Base-by-base conservation (phyloP, 2,329 filamentous ascomycete genomes). In the Aureobasidium sp. region DNA sequence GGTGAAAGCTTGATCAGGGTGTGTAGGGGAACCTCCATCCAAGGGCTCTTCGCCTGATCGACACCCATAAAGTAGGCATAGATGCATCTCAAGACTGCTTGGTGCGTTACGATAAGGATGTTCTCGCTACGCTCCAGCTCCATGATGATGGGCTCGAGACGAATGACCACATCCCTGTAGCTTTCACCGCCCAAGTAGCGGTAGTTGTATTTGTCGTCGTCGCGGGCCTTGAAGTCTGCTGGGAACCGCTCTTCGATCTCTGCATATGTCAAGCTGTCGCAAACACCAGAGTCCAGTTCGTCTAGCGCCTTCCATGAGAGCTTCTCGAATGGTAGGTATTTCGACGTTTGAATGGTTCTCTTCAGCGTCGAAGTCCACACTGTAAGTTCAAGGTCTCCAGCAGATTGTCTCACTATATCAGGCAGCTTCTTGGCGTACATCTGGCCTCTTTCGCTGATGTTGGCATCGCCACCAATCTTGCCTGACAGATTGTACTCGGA, bases 201-300 rank as follows among this genome's bases (percentile, higher is more conserved):
- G 77, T 99, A 99, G 78, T 99, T 97, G 83, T 97, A 97, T 76
- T 99, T 99, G 80, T 99, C 94, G 66, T 96, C 90, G 74, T 99
- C 94, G 64, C 94, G 90, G 35, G 93, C 91, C 53, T 86, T 85
- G 76, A 99, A 99, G 76, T 99, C 94, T 67, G 96, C 92, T 0
- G 94, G 94, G 71, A 90, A 97, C 59, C 83, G 78, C 69, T 95
- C 84, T 69, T 94, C 90, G 71, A 99, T 97, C 71, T 99, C 88
- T 69, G 90, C 89, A 73, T 96, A 96, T 1, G 94, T 99, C 73
- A 97, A 84, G 59, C 93, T 92, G 69, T 99, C 94, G 76, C 94
- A 99, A 50, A 97, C 90, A 54, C 94, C 94, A 1, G 90, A 92
- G 73, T 99, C 94, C 38, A 99, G 86, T 76, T 99, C 94, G 70